Conservation (phyloP, 176 grass and related monocot genomes). For the Microstegium vimineum region DNA sequence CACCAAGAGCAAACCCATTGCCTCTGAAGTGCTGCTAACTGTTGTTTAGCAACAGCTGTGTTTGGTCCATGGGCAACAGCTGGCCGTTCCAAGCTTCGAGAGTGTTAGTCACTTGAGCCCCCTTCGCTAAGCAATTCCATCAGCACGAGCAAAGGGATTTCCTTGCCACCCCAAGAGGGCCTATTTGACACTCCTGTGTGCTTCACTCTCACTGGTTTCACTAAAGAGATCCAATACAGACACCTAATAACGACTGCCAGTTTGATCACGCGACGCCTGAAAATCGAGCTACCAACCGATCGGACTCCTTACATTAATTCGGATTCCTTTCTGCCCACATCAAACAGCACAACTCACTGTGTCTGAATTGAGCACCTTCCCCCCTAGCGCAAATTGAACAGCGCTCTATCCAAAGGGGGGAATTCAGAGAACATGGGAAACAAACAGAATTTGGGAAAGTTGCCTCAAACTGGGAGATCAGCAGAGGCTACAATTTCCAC, state of each 20-base stretch:
- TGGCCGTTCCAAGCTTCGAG: neutral
- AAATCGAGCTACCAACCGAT: neutral
- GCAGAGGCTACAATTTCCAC: neutral
- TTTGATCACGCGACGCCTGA: neutral
- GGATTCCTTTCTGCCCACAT: neutral
- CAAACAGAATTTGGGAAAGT: neutral
- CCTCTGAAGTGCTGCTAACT: neutral
- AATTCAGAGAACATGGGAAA: neutral
- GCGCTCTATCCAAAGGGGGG: neutral
- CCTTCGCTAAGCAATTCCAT: neutral
- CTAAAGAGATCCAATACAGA: neutral
- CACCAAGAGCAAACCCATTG: slow-evolving; percentile 4
- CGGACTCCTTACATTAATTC: neutral
- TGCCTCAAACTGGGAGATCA: neutral
- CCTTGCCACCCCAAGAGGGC: neutral
- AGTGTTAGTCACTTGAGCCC: neutral
- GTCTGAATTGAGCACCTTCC: neutral
- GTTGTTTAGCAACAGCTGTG: neutral
- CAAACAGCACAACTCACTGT: neutral
- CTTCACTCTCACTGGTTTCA: neutral
- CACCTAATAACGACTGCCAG: neutral
- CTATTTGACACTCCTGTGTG: neutral
- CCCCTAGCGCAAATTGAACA: neutral
- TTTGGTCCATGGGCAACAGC: slow-evolving; percentile 1
- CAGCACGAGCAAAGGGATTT: neutral